Percentiles rank a stretch among this genome's conserved stretches.
These are phyloP conservation scores for Penicillium rolfsii DNA, from an alignment of 2,329 filamentous ascomycete species.

Conservation along the genomic window DNA sequence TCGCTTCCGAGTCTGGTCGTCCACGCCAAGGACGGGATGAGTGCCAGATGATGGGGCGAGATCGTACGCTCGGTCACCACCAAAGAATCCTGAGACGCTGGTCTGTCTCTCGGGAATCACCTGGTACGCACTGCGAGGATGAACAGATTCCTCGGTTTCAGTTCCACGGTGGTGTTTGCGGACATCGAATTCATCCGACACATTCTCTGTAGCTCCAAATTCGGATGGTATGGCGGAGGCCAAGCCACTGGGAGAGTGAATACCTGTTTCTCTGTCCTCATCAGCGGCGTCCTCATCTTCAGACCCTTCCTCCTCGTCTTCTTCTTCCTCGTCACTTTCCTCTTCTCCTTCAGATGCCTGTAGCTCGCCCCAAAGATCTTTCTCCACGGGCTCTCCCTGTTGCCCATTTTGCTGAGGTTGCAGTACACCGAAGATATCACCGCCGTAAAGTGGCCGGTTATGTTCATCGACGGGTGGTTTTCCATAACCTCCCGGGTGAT, in stretches of 20 bases:
- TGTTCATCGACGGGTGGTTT: constrained; percentile 95
- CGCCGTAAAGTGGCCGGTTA: constrained; percentile 87
- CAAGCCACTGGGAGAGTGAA: constrained; percentile 77
- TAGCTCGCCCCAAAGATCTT: constrained; percentile 87
- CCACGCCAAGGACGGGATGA: constrained; percentile 76
- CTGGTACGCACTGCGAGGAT: constrained; percentile 80
- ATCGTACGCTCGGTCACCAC: constrained; percentile 91
- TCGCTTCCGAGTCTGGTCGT: constrained; percentile 76
- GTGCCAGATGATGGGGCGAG: constrained; percentile 64
- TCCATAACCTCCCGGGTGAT: constrained; percentile 91
- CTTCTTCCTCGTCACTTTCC: constrained; percentile 71
- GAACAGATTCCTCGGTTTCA: constrained; percentile 79
- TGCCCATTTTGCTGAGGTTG: constrained; percentile 64
- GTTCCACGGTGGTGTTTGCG: constrained; percentile 83
- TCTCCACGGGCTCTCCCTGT: constrained; percentile 79
- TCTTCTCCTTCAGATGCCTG: constrained; percentile 76
- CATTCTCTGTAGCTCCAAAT: constrained; percentile 72
- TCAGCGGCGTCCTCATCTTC: constrained; percentile 53
- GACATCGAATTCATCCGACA: constrained; percentile 86
- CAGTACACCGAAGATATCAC: constrained; percentile 86
- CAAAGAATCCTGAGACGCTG: constrained; percentile 89
- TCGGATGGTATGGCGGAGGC: constrained; percentile 81
- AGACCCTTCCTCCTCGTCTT: constrained; percentile 68
- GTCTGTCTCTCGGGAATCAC: constrained; percentile 88
- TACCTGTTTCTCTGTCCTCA: constrained; percentile 64